phyloP scores from a whole-genome alignment of 305 asterid species.

The Fraxinus sp. region DNA sequence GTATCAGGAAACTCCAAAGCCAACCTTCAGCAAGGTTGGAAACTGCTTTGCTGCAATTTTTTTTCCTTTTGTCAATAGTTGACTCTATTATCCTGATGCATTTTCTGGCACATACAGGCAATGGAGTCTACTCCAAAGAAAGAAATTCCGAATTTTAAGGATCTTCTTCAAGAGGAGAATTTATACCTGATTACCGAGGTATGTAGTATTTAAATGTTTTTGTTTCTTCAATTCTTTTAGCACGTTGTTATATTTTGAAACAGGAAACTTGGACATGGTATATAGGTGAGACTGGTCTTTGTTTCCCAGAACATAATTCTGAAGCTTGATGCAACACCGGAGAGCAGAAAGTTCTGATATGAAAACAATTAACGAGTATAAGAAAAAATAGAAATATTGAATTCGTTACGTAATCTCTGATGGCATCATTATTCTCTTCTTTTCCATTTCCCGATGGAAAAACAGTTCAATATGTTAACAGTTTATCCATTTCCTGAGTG shows the following conservation, averaged over 20 bases:
- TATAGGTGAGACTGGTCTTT: background rate
- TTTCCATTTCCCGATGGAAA: background rate
- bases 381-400: background rate
- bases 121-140: slow-evolving; percentile 86
- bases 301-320: background rate
- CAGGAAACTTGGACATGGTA: background rate
- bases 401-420: background rate
- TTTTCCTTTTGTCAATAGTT: background rate
- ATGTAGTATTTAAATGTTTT: slow-evolving; percentile 2
- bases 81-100: slow-evolving; percentile 8
- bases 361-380: background rate
- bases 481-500: background rate
- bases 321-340: background rate
- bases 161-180: slow-evolving; percentile 74
- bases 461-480: background rate
- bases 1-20: slow-evolving; percentile 70
- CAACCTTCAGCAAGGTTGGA: slow-evolving; percentile 67
- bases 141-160: slow-evolving; percentile 69
- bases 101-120: slow-evolving; percentile 41
- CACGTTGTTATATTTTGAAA: slow-evolving; percentile 3
- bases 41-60: slow-evolving; percentile 13
- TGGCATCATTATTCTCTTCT: background rate
- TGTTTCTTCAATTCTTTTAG: background rate
- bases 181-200: slow-evolving; percentile 90
- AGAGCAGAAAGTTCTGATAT: background rate